Percentiles rank a stretch among this genome's conserved stretches.
phyloP scores from a whole-genome alignment of 805 yeast genomes.

The Lachancea mirantina region DNA sequence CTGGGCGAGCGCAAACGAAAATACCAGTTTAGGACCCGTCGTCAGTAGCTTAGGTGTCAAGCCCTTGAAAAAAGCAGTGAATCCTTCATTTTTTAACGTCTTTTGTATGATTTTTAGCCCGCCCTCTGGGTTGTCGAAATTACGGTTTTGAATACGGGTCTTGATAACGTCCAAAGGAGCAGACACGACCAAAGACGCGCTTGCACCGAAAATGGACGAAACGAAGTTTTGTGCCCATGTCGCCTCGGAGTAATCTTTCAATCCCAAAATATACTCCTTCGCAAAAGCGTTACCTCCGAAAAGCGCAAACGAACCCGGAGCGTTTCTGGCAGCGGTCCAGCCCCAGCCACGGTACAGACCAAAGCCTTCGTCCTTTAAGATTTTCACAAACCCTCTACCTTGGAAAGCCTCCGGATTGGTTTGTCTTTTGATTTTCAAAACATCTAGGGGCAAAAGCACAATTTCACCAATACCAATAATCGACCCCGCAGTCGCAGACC shows the following conservation, averaged over 20 bases:
- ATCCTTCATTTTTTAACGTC: conserved; percentile 87
- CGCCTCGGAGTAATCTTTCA: conserved; percentile 81
- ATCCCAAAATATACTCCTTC: conserved; percentile 86
- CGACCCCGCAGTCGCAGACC: conserved; percentile 97
- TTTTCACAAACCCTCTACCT: conserved; percentile 92
- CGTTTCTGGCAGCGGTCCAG: conserved; percentile 99
- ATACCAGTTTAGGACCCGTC: conserved; percentile 96
- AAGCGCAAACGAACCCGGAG: conserved; percentile 96
- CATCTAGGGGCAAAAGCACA: conserved; percentile 90
- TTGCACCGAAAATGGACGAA: conserved; percentile 93
- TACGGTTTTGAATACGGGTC: conserved; percentile 95
- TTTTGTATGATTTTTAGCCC: conserved; percentile 90
- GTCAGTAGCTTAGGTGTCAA: conserved; percentile 93
- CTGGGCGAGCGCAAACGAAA: conserved; percentile 97
- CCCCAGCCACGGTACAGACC: conserved; percentile 98
- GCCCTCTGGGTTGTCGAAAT: conserved; percentile 90
- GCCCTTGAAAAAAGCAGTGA: conserved; percentile 89
- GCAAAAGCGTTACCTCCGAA: conserved; percentile 99
- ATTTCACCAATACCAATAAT: conserved; percentile 97
- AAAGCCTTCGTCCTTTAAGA: conserved; percentile 84
- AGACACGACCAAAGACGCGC: conserved; percentile 90
- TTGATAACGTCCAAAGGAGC: conserved; percentile 98
- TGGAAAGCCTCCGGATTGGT: conserved; percentile 99
- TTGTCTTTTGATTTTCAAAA: conserved; percentile 95
- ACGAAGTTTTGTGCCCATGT: conserved; percentile 94